Percentiles rank a stretch among this genome's conserved stretches.
Evolutionary conservation across 2,329 filamentous ascomycete species (phyloP).

Genomic region (Tolypocladium ophioglossoides): DNA sequence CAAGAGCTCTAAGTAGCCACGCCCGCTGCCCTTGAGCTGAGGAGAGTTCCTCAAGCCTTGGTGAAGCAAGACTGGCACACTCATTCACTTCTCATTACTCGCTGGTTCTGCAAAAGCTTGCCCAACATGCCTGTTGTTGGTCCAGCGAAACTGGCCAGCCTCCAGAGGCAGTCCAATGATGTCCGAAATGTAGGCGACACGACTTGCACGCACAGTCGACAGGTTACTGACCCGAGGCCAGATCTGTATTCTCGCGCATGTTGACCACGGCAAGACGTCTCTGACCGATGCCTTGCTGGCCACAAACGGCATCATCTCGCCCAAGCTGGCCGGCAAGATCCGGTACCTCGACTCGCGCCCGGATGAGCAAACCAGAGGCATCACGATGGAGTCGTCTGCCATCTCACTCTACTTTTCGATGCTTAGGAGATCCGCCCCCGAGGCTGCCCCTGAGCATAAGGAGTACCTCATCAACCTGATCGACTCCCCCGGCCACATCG

Average conservation of each 20-base stretch:
- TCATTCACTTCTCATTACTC: background rate
- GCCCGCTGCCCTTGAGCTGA: background rate
- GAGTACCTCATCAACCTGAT: conserved; percentile 97
- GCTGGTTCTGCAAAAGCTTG: background rate
- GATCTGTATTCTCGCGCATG: conserved; percentile 94
- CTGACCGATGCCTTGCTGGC: conserved; percentile 92
- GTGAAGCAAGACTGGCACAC: background rate
- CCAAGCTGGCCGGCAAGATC: conserved; percentile 95
- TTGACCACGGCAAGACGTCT: conserved; percentile 97
- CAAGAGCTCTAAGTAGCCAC: background rate
- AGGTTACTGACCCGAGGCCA: conserved; percentile 18
- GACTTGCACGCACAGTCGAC: no score
- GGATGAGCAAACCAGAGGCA: conserved; percentile 90
- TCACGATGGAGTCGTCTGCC: conserved; percentile 99
- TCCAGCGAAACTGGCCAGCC: conserved; percentile 78
- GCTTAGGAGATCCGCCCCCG: conserved; percentile 60
- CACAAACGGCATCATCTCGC: conserved; percentile 98
- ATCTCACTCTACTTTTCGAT: conserved; percentile 96
- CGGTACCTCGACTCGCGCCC: conserved; percentile 93
- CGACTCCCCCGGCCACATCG: conserved; percentile 95
- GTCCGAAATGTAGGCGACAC: conserved; percentile 70
- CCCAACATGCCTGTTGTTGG: conserved; percentile 79
- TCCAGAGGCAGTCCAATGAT: conserved; percentile 79
- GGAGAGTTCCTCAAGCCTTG: background rate
- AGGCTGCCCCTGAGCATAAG: conserved; percentile 59